Conservation (phyloP, 768 basidiomycete species). For the Roridomyces roridus region DNA sequence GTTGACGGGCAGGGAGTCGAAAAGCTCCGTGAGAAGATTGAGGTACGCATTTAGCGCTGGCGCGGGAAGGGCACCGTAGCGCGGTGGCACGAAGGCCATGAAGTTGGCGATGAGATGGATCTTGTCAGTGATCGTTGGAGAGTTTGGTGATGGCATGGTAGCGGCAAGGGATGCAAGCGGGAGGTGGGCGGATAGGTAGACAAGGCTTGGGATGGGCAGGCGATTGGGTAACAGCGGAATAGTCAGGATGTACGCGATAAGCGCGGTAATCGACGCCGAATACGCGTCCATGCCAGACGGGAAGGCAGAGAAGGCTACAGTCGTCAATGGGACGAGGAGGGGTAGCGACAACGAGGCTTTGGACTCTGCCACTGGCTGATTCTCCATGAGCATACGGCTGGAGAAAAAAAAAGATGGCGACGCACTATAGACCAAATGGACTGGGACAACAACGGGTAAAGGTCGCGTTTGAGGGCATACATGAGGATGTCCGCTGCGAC, state of each 20-base stretch:
- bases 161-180: conserved; percentile 52
- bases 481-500: conserved; percentile 41
- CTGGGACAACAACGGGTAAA: conserved; percentile 49
- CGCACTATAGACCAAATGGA: conserved; percentile 60
- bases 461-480: conserved; percentile 54
- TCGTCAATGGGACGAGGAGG: conserved; percentile 52
- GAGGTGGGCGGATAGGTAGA: conserved; percentile 66
- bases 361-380: conserved; percentile 57
- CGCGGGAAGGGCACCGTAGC: conserved; percentile 57
- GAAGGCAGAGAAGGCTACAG: conserved; percentile 44
- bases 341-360: conserved; percentile 62
- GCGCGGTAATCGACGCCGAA: conserved; percentile 39
- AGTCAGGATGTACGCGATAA: conserved; percentile 66
- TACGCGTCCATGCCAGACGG: conserved; percentile 31
- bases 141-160: conserved; percentile 33
- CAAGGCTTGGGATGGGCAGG: conserved; percentile 65
- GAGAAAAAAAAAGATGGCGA: not conserved
- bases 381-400: not conserved
- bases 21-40: conserved; percentile 52
- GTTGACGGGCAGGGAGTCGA: conserved; percentile 60
- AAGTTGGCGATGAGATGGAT: conserved; percentile 79
- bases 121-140: conserved; percentile 37
- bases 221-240: conserved; percentile 83
- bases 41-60: conserved; percentile 60
- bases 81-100: conserved; percentile 64